Conservation (phyloP, 192 early-diverging fungal species). For the Entomortierella beljakovae region DNA sequence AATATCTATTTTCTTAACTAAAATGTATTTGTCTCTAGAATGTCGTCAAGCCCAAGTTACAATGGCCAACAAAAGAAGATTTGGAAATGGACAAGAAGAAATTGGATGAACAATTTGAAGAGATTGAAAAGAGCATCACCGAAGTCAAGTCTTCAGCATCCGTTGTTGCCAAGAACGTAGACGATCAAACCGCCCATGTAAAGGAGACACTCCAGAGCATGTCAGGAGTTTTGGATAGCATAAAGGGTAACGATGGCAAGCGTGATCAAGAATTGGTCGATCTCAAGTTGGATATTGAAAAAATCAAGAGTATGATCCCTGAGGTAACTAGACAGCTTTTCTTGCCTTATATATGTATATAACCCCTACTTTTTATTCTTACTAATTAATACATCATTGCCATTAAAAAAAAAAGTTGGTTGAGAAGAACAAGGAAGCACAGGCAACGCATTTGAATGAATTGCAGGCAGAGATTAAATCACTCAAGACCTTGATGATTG, state of each 20-base stretch:
- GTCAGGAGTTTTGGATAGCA: slow-evolving; percentile 65
- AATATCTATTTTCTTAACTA: too few species aligned
- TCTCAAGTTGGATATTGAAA: slow-evolving; percentile 79
- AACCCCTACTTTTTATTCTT: slow-evolving; percentile 1
- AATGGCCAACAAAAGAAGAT: slow-evolving; percentile 71
- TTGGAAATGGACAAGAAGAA: slow-evolving; percentile 74
- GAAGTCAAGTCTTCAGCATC: slow-evolving; percentile 30
- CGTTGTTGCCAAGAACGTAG: slow-evolving; percentile 61
- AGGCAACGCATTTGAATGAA: slow-evolving; percentile 72
- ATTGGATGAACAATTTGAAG: slow-evolving; percentile 71
- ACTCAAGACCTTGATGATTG: slow-evolving; percentile 87
- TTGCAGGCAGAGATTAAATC: slow-evolving; percentile 95
- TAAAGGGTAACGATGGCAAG: slow-evolving; percentile 69
- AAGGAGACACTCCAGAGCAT: slow-evolving; percentile 73
- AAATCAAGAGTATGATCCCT: slow-evolving; percentile 74
- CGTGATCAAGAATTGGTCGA: slow-evolving; percentile 73
- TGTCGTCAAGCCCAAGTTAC: slow-evolving; percentile 66
- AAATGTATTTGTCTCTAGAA: too few species aligned
- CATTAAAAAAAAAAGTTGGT: slow-evolving; percentile 59
- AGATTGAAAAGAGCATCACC: slow-evolving; percentile 50
- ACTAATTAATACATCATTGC: not conserved
- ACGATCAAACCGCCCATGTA: slow-evolving; percentile 77
- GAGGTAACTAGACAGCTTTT: too few species aligned
- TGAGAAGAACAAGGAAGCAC: slow-evolving; percentile 75
- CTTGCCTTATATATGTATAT: too few species aligned